Evolutionary conservation across 2,329 filamentous ascomycete species (phyloP).

Genomic region (Beauveria bassiana): DNA sequence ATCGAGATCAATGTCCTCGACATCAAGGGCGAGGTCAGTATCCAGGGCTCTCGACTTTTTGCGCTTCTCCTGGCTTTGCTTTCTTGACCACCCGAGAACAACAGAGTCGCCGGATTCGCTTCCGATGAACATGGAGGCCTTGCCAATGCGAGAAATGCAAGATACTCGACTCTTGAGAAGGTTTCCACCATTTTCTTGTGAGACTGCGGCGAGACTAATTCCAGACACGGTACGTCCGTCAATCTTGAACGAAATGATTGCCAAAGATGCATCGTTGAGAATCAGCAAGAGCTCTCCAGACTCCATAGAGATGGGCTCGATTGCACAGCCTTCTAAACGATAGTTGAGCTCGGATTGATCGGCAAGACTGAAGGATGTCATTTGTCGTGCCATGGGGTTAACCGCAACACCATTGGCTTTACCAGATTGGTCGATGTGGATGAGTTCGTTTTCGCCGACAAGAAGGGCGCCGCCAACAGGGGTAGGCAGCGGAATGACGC

Average conservation of each 20-base stretch:
- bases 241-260: slow-evolving; percentile 72
- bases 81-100: slow-evolving; percentile 71
- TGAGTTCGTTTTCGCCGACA: slow-evolving; percentile 79
- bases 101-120: slow-evolving; percentile 77
- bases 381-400: slow-evolving; percentile 78
- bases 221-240: slow-evolving; percentile 90
- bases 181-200: slow-evolving; percentile 53
- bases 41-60: slow-evolving; percentile 55
- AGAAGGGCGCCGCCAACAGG: slow-evolving; percentile 86
- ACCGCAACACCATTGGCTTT: slow-evolving; percentile 89
- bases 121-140: slow-evolving; percentile 70
- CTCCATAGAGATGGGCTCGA: slow-evolving; percentile 69
- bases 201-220: slow-evolving; percentile 62
- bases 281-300: slow-evolving; percentile 80
- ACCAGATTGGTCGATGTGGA: slow-evolving; percentile 93
- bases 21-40: slow-evolving; percentile 40
- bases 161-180: slow-evolving; percentile 57
- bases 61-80: slow-evolving; percentile 55
- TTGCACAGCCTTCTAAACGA: slow-evolving; percentile 70
- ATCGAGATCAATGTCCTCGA: slow-evolving; percentile 44
- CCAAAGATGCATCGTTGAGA: slow-evolving; percentile 65
- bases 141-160: slow-evolving; percentile 61
- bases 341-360: slow-evolving; percentile 79
- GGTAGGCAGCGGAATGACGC: slow-evolving; percentile 71
- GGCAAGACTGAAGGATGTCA: slow-evolving; percentile 73